Percentiles rank a stretch among this genome's conserved stretches.
Conservation (phyloP, 805 yeast genomes). For the Myxozyma neglecta region DNA sequence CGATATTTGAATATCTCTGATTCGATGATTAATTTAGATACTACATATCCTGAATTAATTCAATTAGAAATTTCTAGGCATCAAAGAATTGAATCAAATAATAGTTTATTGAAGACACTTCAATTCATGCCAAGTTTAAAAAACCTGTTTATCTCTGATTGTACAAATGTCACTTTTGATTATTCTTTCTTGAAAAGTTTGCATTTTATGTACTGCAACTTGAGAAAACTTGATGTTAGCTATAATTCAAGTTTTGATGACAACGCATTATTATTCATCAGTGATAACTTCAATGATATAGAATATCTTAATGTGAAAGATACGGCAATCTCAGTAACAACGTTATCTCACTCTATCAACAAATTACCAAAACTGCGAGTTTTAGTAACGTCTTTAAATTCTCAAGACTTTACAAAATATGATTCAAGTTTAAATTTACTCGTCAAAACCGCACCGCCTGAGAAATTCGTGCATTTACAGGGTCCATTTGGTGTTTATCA, state of each 20-base stretch:
- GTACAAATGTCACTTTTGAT: not conserved
- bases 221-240: not conserved
- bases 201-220: not conserved
- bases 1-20: not conserved
- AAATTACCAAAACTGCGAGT: too few relatives aligned
- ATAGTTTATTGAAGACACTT: not conserved
- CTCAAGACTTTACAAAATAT: too few relatives aligned
- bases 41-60: not conserved
- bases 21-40: not conserved
- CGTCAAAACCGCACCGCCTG: too few relatives aligned
- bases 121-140: not conserved
- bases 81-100: not conserved
- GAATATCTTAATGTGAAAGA: too few relatives aligned
- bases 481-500: too few relatives aligned
- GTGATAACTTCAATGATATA: too few relatives aligned
- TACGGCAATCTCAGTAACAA: too few relatives aligned
- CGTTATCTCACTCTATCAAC: too few relatives aligned
- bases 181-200: not conserved
- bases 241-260: not conserved
- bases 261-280: not conserved
- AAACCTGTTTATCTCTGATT: not conserved
- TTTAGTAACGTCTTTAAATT: too few relatives aligned
- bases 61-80: not conserved
- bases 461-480: too few relatives aligned
- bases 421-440: too few relatives aligned